Base-by-base conservation (phyloP, 148 eudicot species). In the Vaccinium vitisidaea region DNA sequence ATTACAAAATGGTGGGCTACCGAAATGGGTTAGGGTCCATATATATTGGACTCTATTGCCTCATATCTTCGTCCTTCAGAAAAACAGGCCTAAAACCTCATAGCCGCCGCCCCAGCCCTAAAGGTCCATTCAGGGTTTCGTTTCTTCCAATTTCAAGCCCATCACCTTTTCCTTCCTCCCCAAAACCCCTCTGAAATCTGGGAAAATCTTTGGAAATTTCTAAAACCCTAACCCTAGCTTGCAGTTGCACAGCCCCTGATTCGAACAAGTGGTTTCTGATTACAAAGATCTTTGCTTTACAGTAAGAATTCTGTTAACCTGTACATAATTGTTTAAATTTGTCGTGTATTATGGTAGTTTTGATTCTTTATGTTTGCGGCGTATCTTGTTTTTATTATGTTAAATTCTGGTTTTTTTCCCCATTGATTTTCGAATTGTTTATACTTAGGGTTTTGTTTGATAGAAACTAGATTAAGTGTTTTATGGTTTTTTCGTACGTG, bases 161-260 rank as follows among this genome's bases (percentile, higher is more conserved):
- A 69, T 69, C 14, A 27, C 74, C 43, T 69, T 13, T 25, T 21
- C 71, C 36, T 12, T 15, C 58, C 15, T 54, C 58, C 58, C 67
- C 23, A 1, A 69, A 69, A 69, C 18, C 43, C 74, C 74, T 69
- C 74, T 13, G 74, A 13, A 69, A 69, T 27, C 12, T 69, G 30
- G 18, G 5, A 25, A 67, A 25, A 27, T n/a, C 0, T 11, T 4
- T 25, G 12, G 12, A 11, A 69, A 25, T 30, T 13, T 27, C 74
- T 69, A 27, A 69, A 69, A 69, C 74, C 74, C 74, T 30, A 27
- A 69, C 19, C 18, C 74, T 69, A 13, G 74, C 43, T 30, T 69
- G 74, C 74, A 69, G 74, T 69, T 27, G 74, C 43, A 4, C 39
- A 27, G 32, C 71, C 71, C 74, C 74, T 69, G 74, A 25, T 69